A percentile compares a stretch with the other conserved stretches of the same genome.
These are phyloP conservation scores for Cymbopogon flexuosus DNA, from an alignment of 202 grass and related monocot genomes.

Conservation along the genomic window DNA sequence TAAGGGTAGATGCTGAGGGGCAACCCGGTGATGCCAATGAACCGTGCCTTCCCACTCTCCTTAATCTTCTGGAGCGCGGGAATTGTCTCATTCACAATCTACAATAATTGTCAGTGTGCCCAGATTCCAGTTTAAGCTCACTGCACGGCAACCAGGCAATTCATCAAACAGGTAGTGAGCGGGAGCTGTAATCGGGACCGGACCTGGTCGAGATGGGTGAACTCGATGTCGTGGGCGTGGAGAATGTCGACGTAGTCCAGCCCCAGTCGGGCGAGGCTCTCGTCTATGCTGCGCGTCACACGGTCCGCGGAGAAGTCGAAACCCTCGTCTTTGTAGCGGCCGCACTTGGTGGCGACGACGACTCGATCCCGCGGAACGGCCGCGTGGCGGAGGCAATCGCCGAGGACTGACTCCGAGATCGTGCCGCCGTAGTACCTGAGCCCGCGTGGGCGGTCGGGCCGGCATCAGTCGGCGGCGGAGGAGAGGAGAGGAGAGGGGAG, in stretches of 20 bases:
- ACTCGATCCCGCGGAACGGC: constrained; percentile 45
- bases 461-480: neutral
- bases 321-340: constrained; percentile 64
- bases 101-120: neutral
- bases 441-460: neutral
- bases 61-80: constrained; percentile 76
- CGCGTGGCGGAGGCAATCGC: constrained; percentile 62
- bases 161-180: constrained; percentile 16
- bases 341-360: constrained; percentile 84
- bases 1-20: constrained; percentile 61
- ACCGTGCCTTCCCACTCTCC: constrained; percentile 66
- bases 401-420: constrained; percentile 73
- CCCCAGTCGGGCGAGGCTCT: constrained; percentile 68
- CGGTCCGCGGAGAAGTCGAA: constrained; percentile 81
- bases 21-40: constrained; percentile 76
- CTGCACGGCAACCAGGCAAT: neutral
- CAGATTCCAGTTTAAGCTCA: neutral
- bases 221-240: constrained; percentile 93
- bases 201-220: constrained; percentile 73
- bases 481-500: no score
- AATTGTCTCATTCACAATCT: constrained; percentile 93
- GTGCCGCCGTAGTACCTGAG: constrained; percentile 79
- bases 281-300: constrained; percentile 59
- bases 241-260: constrained; percentile 82
- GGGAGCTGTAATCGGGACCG: neutral